phyloP scores from a whole-genome alignment of 495 filamentous ascomycete genomes.

The Letharia columbiana region DNA sequence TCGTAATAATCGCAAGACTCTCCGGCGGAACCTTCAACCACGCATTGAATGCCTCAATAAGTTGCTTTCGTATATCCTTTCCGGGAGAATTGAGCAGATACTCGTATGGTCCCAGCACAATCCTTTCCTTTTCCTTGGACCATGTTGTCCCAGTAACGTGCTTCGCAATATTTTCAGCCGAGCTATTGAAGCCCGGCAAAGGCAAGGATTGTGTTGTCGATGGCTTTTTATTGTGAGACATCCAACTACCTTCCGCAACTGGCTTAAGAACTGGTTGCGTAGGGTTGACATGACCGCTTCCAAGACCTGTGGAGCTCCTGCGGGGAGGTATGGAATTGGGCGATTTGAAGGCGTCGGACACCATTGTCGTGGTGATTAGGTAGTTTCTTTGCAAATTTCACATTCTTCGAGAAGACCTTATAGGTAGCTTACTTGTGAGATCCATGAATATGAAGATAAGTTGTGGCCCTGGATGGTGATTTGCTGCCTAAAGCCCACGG shows the following conservation, averaged over 20 bases:
- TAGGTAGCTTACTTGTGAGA: background rate
- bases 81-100: constrained; percentile 81
- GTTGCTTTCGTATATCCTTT: constrained; percentile 79
- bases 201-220: constrained; percentile 7
- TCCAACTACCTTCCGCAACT: constrained; percentile 51
- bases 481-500: background rate
- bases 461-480: background rate
- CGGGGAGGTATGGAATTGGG: constrained; percentile 65
- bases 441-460: background rate
- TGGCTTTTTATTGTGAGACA: constrained; percentile 26
- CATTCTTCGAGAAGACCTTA: background rate
- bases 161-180: constrained; percentile 42
- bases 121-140: constrained; percentile 64
- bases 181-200: constrained; percentile 22
- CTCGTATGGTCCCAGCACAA: constrained; percentile 77
- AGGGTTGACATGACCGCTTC: constrained; percentile 21
- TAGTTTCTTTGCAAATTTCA: background rate
- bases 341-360: constrained; percentile 30
- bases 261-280: constrained; percentile 45
- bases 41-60: constrained; percentile 83
- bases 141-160: constrained; percentile 50
- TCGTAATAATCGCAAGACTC: constrained; percentile 72
- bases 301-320: constrained; percentile 55
- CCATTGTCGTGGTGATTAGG: background rate
- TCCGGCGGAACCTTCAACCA: constrained; percentile 79